Evolutionary conservation across 2,329 filamentous ascomycete genomes (phyloP).

Genomic region (Botrytis pseudocinerea): DNA sequence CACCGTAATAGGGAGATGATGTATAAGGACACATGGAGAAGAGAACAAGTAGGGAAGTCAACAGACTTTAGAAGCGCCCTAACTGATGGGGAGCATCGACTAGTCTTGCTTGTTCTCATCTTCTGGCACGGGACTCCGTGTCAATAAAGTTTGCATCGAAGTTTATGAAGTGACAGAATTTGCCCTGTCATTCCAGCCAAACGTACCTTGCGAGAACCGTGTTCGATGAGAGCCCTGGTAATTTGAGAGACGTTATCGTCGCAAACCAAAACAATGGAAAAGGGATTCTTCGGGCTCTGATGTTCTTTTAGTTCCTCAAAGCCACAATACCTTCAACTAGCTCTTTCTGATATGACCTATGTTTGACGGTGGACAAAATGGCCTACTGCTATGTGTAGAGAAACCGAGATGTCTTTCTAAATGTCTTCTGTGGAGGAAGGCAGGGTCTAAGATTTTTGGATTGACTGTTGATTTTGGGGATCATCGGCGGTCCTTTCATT

Average conservation of each 20-base stretch:
- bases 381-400: too few relatives aligned
- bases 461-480: too few relatives aligned
- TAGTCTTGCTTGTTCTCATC: neutral
- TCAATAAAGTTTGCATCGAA: neutral
- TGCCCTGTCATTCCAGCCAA: neutral
- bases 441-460: too few relatives aligned
- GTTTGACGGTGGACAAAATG: too few relatives aligned
- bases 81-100: neutral
- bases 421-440: neutral
- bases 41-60: neutral
- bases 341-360: neutral
- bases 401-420: neutral
- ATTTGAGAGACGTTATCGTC: neutral
- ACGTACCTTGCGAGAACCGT: fast-evolving
- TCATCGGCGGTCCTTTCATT: neutral
- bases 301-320: neutral
- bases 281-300: neutral
- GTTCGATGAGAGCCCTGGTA: neutral
- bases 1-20: neutral
- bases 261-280: neutral
- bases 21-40: neutral
- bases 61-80: neutral
- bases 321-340: neutral
- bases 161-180: neutral
- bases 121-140: neutral